phyloP scores from a whole-genome alignment of 2,329 filamentous ascomycete species.

The Colletotrichum chrysophilum region DNA sequence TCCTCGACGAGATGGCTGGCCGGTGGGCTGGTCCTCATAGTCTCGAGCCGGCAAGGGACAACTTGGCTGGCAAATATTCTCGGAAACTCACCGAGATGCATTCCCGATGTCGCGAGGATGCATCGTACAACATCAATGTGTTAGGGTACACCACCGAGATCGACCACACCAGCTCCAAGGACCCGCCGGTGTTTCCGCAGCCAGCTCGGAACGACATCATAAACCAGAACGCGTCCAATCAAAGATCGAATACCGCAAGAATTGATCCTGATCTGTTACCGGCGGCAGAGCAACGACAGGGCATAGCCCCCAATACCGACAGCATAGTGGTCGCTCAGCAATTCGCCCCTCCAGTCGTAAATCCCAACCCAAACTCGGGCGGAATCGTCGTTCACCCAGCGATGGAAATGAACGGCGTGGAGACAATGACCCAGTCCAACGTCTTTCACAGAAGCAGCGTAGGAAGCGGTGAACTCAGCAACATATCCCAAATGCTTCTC shows the following conservation, averaged over 20 bases:
- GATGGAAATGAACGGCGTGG: not conserved
- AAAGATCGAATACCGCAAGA: fast-evolving
- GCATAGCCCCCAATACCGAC: not conserved
- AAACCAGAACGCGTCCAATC: too few relatives aligned
- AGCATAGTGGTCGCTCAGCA: not conserved
- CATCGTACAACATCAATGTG: conserved; percentile 5
- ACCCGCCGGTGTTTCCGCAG: not conserved
- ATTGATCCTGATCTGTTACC: not conserved
- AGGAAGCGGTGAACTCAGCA: conserved; percentile 24
- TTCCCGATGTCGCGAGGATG: conserved; percentile 7
- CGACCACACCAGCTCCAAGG: not conserved
- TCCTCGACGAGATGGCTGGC: conserved; percentile 25
- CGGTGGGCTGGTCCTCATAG: conserved; percentile 24
- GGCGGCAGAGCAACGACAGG: not conserved
- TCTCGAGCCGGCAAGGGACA: not conserved
- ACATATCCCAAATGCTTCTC: conserved; percentile 24
- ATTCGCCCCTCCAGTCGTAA: fast-evolving
- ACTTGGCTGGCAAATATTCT: conserved; percentile 22
- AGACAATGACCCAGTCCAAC: not conserved
- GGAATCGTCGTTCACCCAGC: not conserved
- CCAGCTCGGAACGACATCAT: not conserved
- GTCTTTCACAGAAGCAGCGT: not conserved
- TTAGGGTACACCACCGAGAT: conserved; percentile 8
- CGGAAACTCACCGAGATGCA: conserved; percentile 22
- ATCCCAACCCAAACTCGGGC: not conserved